phyloP scores from a whole-genome alignment of 176 grass and related monocot species.

The Pharus latifolius region DNA sequence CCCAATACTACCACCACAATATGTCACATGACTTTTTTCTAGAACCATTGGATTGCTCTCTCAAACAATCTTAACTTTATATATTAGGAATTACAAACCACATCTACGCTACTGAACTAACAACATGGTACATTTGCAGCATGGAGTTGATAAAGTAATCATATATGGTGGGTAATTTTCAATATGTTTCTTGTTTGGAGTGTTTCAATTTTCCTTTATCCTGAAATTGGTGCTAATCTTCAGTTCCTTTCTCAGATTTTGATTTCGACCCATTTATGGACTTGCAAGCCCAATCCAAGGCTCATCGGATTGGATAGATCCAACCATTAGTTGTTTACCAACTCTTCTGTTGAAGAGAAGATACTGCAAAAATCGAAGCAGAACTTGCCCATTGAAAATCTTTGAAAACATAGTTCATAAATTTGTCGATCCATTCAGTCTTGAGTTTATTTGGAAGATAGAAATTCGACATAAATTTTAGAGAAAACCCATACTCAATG shows the following conservation, averaged over 20 bases:
- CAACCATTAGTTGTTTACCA: constrained; percentile 63
- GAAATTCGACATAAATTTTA: too few relatives aligned
- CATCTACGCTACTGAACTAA: not conserved
- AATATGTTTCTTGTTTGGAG: not conserved
- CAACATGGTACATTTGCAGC: constrained; percentile 12
- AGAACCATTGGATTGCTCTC: too few relatives aligned
- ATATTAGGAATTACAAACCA: not conserved
- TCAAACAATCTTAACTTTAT: too few relatives aligned
- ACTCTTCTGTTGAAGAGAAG: constrained; percentile 62
- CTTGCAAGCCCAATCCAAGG: constrained; percentile 60
- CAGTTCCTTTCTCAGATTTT: constrained; percentile 39
- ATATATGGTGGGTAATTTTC: constrained; percentile 47
- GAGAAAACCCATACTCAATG: too few relatives aligned
- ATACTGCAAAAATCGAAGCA: constrained; percentile 61
- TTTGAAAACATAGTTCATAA: too few relatives aligned
- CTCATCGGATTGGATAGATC: constrained; percentile 60
- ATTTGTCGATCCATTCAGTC: too few relatives aligned
- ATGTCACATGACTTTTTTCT: too few relatives aligned
- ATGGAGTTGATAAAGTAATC: constrained; percentile 61
- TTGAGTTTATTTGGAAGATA: too few relatives aligned
- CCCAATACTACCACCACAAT: too few relatives aligned
- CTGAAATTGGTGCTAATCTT: not conserved
- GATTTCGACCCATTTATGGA: constrained; percentile 80
- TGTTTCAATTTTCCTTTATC: not conserved
- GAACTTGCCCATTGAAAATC: constrained; percentile 61